A percentile compares a stretch with the other conserved stretches of the same genome.
phyloP scores from a whole-genome alignment of 192 early-diverging fungal genomes.

The Coemansia reversa region DNA sequence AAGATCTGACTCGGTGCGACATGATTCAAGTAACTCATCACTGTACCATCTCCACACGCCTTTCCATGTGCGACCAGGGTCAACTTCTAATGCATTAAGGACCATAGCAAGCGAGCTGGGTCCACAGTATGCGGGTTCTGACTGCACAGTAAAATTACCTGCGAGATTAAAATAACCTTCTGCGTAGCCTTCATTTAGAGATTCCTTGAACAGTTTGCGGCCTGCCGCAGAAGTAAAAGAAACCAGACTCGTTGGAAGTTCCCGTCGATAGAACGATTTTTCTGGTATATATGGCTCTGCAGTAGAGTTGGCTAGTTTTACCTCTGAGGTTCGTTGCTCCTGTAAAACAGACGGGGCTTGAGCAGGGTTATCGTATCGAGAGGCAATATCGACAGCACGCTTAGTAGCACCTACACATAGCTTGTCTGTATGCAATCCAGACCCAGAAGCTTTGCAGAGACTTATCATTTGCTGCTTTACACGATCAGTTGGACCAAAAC shows the following conservation, averaged over 20 bases:
- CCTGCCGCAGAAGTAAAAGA: conserved; percentile 80
- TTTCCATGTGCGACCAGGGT: conserved; percentile 86
- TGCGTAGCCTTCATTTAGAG: conserved; percentile 71
- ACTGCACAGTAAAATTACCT: conserved; percentile 89
- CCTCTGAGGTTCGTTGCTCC: too few species aligned
- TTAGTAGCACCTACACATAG: conserved; percentile 2
- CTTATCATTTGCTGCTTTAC: conserved; percentile 36
- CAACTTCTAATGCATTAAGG: conserved; percentile 88
- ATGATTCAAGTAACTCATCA: conserved; percentile 75
- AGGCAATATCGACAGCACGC: too few species aligned
- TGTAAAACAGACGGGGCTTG: too few species aligned
- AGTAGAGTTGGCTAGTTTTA: neutral
- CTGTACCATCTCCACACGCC: conserved; percentile 91
- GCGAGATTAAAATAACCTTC: conserved; percentile 86
- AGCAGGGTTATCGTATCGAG: too few species aligned
- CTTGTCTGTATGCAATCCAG: neutral
- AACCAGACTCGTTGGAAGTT: conserved; percentile 64
- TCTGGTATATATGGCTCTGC: conserved; percentile 14
- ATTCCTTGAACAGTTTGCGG: conserved; percentile 74
- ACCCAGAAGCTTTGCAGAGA: conserved; percentile 14
- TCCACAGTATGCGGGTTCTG: conserved; percentile 88
- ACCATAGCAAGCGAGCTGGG: conserved; percentile 91
- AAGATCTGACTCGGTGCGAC: conserved; percentile 67
- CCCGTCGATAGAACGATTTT: conserved; percentile 63
- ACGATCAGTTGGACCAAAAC: neutral